Percentiles rank a stretch among this genome's conserved stretches.
phyloP scores from a whole-genome alignment of 192 early-diverging fungal species.

The Coemansia javaensis region DNA sequence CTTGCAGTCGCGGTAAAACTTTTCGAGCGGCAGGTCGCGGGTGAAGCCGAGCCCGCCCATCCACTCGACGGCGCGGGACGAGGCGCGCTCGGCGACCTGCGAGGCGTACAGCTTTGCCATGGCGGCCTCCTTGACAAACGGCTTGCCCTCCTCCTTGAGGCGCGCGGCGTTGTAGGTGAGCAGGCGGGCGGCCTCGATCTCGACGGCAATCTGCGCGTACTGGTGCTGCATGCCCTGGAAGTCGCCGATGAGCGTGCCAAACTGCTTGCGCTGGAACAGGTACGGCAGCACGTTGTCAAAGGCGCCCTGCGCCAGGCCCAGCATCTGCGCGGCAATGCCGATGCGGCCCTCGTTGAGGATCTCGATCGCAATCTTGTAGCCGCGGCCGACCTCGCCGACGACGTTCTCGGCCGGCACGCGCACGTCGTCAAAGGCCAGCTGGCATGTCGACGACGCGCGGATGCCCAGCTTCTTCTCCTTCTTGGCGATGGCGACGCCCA shows the following conservation, averaged over 20 bases:
- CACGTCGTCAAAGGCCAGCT: constrained; percentile 88
- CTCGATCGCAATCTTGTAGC: constrained; percentile 98
- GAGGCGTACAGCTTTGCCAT: constrained; percentile 97
- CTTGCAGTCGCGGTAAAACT: constrained; percentile 95
- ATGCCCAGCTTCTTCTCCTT: constrained; percentile 99
- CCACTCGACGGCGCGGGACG: constrained; percentile 93
- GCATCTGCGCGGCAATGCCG: constrained; percentile 98
- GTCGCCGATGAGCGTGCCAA: constrained; percentile 71
- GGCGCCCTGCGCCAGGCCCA: constrained; percentile 92
- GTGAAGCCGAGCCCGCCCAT: constrained; percentile 98
- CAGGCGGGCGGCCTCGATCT: constrained; percentile 95
- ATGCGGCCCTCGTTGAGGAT: constrained; percentile 98
- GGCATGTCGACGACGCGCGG: constrained; percentile 92
- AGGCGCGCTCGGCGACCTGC: constrained; percentile 88
- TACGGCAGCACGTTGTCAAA: constrained; percentile 86
- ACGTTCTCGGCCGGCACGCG: constrained; percentile 81
- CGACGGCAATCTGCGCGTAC: constrained; percentile 78
- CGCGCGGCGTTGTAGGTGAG: constrained; percentile 97
- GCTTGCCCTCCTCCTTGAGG: constrained; percentile 85
- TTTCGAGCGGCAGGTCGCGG: constrained; percentile 82
- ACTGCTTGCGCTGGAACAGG: constrained; percentile 93
- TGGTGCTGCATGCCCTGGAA: constrained; percentile 89
- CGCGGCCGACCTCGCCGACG: constrained; percentile 90
- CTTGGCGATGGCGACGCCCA: constrained; percentile 89
- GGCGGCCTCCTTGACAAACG: constrained; percentile 93